Evolutionary conservation across 2,329 filamentous ascomycete genomes (phyloP).

Genomic region (Ophiostoma australiae): DNA sequence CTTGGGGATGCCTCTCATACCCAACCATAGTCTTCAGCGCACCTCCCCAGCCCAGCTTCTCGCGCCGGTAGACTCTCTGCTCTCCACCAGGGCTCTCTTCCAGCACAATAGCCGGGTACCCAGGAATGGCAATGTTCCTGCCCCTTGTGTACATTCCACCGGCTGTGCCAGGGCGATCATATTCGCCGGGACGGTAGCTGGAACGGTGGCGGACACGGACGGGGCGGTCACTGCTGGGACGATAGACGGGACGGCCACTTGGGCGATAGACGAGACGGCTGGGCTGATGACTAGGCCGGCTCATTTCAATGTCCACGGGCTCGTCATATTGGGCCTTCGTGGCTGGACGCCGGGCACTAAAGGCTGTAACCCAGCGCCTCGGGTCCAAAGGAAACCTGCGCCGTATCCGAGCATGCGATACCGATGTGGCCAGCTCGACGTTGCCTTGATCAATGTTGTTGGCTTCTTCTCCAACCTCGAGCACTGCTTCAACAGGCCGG

Average conservation of each 20-base stretch:
- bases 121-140: conserved; percentile 17
- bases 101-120: conserved; percentile 31
- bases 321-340: too few relatives aligned
- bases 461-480: background rate
- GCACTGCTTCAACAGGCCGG: background rate
- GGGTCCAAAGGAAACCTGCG: background rate
- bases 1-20: conserved; percentile 30
- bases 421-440: background rate
- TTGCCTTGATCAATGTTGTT: background rate
- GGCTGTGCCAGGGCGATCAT: conserved; percentile 13
- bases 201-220: background rate
- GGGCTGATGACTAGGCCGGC: too few relatives aligned
- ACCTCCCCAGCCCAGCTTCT: conserved; percentile 45
- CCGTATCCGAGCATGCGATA: background rate
- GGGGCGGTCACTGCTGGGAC: background rate
- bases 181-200: background rate
- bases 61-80: conserved; percentile 39
- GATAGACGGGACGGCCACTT: too few relatives aligned
- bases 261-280: background rate
- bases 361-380: background rate
- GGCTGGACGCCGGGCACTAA: background rate
- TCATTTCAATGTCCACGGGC: background rate
- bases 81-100: conserved; percentile 32
- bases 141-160: background rate
- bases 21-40: conserved; percentile 42